A percentile compares a stretch with the other conserved stretches of the same genome.
These are phyloP conservation scores for Russula compacta DNA, from an alignment of 768 basidiomycete genomes.

Conservation along the genomic window DNA sequence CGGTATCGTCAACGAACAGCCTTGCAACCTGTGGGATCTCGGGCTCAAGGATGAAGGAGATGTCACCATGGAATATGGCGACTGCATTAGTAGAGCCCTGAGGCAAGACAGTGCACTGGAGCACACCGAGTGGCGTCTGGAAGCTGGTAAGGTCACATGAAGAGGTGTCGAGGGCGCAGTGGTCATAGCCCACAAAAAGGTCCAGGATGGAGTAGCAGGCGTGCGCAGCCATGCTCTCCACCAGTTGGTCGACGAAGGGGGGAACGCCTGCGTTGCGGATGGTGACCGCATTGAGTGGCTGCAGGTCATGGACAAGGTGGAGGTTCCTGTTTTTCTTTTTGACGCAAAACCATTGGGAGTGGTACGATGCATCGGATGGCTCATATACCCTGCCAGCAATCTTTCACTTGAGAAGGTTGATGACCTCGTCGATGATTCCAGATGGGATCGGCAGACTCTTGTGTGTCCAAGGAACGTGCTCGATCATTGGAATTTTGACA, in stretches of 20 bases:
- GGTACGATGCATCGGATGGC: slow-evolving; percentile 31
- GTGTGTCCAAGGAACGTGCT: background rate
- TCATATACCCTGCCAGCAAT: slow-evolving; percentile 26
- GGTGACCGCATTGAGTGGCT: slow-evolving; percentile 21
- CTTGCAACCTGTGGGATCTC: background rate
- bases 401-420: background rate
- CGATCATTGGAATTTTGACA: background rate
- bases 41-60: background rate
- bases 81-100: background rate
- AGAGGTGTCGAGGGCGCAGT: background rate
- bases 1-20: background rate
- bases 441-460: background rate
- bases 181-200: background rate
- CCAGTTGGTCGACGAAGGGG: slow-evolving; percentile 16
- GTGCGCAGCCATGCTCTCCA: slow-evolving; percentile 13
- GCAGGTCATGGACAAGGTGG: slow-evolving; percentile 22
- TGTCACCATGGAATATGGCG: background rate
- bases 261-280: slow-evolving; percentile 1
- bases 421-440: background rate
- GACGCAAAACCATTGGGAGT: slow-evolving; percentile 34
- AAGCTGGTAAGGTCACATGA: background rate
- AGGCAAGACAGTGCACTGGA: too few species aligned
- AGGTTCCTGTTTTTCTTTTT: background rate
- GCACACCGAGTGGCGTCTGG: background rate
- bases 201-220: background rate